Conservation (phyloP, 306 rosid genomes). For the Vigna radiata region DNA sequence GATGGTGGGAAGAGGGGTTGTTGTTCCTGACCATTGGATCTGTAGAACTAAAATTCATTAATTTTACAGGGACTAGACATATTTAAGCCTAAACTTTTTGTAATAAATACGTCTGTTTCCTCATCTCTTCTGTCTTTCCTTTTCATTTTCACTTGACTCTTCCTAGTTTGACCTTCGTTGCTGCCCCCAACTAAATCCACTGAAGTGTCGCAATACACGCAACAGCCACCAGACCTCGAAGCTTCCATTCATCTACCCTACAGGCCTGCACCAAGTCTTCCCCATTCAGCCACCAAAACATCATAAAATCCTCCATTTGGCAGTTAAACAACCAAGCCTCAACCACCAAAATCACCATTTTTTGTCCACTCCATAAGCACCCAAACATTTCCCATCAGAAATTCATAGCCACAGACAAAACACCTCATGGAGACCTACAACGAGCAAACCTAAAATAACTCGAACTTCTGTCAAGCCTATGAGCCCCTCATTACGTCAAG, state of each 20-base stretch:
- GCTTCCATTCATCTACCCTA: conserved; percentile 10
- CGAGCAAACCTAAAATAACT: neutral
- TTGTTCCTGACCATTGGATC: neutral
- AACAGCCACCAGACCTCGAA: neutral
- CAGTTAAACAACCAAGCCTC: neutral
- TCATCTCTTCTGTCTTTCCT: neutral
- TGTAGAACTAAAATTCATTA: too few relatives aligned
- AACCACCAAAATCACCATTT: conserved; percentile 1
- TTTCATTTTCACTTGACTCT: neutral
- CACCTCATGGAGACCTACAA: neutral
- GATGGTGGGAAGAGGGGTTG: neutral
- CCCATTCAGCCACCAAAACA: neutral
- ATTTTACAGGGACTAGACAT: too few relatives aligned
- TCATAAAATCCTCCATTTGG: neutral
- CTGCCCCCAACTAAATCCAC: neutral
- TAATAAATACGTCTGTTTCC: neutral
- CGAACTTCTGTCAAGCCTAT: neutral
- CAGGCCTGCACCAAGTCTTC: neutral
- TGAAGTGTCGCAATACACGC: neutral
- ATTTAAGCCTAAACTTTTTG: too few relatives aligned
- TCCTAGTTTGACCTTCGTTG: neutral
- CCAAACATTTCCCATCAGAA: neutral
- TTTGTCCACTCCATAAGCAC: neutral
- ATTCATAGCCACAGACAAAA: neutral
- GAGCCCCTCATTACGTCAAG: neutral